Conservation (phyloP, 1,284 basidiomycete genomes). For the Pseudozyma flocculosa region DNA sequence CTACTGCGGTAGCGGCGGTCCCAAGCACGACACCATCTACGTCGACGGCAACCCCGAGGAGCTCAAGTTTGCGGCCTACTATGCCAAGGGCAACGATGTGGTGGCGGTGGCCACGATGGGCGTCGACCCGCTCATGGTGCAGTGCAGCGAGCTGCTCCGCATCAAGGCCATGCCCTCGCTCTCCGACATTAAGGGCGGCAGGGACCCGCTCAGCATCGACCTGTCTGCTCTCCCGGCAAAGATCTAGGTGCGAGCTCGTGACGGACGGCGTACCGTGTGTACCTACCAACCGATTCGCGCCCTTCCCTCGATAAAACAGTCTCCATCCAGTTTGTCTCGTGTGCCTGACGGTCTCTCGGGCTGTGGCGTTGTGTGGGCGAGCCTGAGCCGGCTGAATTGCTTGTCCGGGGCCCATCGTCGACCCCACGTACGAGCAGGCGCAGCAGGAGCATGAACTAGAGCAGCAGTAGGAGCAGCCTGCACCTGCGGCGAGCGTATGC, state of each 20-base stretch:
- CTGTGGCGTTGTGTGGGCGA: too few species aligned
- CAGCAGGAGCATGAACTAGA: too few species aligned
- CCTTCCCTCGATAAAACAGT: too few species aligned
- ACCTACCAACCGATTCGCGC: too few species aligned
- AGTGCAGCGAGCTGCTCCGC: conserved; percentile 77
- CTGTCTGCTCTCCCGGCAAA: conserved; percentile 17
- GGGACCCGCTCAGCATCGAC: conserved; percentile 45
- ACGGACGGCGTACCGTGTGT: too few species aligned
- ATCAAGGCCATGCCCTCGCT: conserved; percentile 78
- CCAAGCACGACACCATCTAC: conserved; percentile 70
- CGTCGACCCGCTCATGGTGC: conserved; percentile 76
- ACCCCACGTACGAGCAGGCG: too few species aligned
- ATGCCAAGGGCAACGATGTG: conserved; percentile 73
- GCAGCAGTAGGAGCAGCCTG: too few species aligned
- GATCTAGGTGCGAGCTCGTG: conserved; percentile 10
- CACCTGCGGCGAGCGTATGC: too few species aligned
- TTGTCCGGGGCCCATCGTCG: too few species aligned
- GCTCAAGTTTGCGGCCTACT: conserved; percentile 69
- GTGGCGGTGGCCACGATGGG: conserved; percentile 84
- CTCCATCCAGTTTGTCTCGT: too few species aligned
- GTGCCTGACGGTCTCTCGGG: too few species aligned
- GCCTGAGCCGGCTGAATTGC: too few species aligned
- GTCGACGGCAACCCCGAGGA: conserved; percentile 76
- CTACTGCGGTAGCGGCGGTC: conserved; percentile 72
- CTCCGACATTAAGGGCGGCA: conserved; percentile 69